phyloP scores from a whole-genome alignment of 306 rosid genomes.

The Lablab purpureus region DNA sequence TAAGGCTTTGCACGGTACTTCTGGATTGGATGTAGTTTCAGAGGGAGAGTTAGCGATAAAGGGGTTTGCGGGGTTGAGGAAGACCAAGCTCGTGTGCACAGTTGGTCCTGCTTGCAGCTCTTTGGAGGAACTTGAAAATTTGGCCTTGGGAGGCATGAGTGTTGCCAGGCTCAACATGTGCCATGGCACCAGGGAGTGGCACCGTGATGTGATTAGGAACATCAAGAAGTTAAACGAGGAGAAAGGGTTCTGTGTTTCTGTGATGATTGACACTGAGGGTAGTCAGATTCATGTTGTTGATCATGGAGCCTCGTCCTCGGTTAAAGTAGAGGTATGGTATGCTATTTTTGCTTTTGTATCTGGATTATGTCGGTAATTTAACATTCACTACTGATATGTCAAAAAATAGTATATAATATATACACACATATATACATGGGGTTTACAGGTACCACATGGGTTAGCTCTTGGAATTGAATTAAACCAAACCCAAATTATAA shows the following conservation, averaged over 20 bases:
- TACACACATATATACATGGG: background rate
- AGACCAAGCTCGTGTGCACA: constrained; percentile 90
- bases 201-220: constrained; percentile 70
- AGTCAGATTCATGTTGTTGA: constrained; percentile 89
- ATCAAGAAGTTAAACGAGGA: constrained; percentile 78
- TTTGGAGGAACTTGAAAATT: constrained; percentile 74
- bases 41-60: constrained; percentile 78
- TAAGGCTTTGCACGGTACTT: constrained; percentile 48
- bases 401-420: background rate
- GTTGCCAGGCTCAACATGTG: constrained; percentile 95
- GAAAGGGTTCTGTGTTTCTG: constrained; percentile 72
- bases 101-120: constrained; percentile 81
- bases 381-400: background rate
- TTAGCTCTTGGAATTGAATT: background rate
- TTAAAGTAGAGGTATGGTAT: constrained; percentile 89
- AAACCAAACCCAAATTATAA: background rate
- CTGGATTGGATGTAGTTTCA: constrained; percentile 75
- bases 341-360: background rate
- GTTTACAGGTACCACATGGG: background rate
- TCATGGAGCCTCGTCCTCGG: constrained; percentile 85
- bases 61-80: constrained; percentile 84
- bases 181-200: constrained; percentile 87
- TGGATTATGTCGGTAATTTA: background rate
- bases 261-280: constrained; percentile 95
- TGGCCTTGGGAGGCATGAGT: constrained; percentile 89